Evolutionary conservation across 768 basidiomycete genomes (phyloP), one percentile per base, ranked within the genome.

Genomic region (Lactifluus rugatus): DNA sequence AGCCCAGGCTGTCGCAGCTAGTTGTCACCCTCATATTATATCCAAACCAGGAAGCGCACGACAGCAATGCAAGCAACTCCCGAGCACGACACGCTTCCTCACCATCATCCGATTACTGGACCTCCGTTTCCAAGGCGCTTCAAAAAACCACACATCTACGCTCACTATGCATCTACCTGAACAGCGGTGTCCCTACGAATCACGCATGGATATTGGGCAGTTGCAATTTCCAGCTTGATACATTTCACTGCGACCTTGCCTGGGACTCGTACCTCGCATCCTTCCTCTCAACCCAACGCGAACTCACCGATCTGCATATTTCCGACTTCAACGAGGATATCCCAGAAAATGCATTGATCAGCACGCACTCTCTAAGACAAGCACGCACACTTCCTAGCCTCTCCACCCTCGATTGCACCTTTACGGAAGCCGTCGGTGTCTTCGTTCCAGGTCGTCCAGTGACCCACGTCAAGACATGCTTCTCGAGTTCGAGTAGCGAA

Each of bases 391-490:
- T 86, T 25, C 78, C 81, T 36, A 70, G 71, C 48, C 70, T 86
- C 23, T 72, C 78, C 5, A 76, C 71, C 25, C 67, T 87, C 42
- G 82, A 85, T 69, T 86, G 85, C 68, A 84, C 84, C 1, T 85
- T 85, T 68, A 71, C 78, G 17, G 83, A 83, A 68, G 85, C 83
- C 1, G 84, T 80, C 3, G 73, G 74, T 49, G 75, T 74, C 16
- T 69, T 86, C 10, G 75, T 80, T 21, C 82, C 84, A 0, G 73
- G 73, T 11, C 76, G 84, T 2, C 83, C 84, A 7, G 69, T 87
- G 41, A 75, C 78, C 1, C 78, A 77, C 54, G 74, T 87, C 56
- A 86, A 86, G 69, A 84, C 84, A 6, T 85, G 84, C 65, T 83
- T 86, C 68, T 84, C 84, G 23, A 73, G 73, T 52, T 72, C 78